phyloP scores from a whole-genome alignment of 1,284 basidiomycete species.

The Veloboletus limbatus region DNA sequence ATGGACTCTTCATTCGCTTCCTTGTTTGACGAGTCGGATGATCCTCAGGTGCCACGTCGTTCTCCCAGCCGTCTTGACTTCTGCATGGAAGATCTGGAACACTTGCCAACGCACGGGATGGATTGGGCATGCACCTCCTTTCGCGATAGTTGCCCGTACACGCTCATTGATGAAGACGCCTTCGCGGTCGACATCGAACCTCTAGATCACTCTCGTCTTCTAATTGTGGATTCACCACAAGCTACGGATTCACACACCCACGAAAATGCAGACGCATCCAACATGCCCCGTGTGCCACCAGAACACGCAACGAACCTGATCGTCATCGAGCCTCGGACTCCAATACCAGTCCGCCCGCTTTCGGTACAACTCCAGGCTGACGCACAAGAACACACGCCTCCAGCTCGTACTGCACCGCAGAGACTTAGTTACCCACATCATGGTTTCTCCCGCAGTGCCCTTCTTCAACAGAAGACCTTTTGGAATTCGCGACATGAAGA shows the following conservation, averaged over 20 bases:
- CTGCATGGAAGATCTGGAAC: constrained; percentile 15
- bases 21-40: constrained; percentile 16
- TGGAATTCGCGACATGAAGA: constrained; percentile 53
- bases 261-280: not conserved
- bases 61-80: constrained; percentile 37
- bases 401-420: constrained; percentile 10
- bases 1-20: constrained; percentile 11
- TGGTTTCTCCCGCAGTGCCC: constrained; percentile 56
- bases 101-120: constrained; percentile 5
- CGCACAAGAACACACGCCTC: constrained; percentile 2
- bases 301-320: constrained; percentile 1
- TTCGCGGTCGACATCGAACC: constrained; percentile 7
- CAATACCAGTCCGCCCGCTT: constrained; percentile 23
- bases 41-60: constrained; percentile 19
- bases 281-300: constrained; percentile 2
- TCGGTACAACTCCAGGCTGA: constrained; percentile 5
- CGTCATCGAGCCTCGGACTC: constrained; percentile 12
- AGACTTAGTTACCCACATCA: constrained; percentile 40
- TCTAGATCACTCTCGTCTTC: not conserved
- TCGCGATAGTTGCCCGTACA: not conserved
- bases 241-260: constrained; percentile 4
- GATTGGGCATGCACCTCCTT: constrained; percentile 13
- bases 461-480: constrained; percentile 55
- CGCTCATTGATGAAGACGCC: constrained; percentile 11
- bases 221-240: constrained; percentile 3